Evolutionary conservation across 768 basidiomycete species (phyloP), one percentile per base, ranked within the genome.

Genomic region (Suillus clintonianus): DNA sequence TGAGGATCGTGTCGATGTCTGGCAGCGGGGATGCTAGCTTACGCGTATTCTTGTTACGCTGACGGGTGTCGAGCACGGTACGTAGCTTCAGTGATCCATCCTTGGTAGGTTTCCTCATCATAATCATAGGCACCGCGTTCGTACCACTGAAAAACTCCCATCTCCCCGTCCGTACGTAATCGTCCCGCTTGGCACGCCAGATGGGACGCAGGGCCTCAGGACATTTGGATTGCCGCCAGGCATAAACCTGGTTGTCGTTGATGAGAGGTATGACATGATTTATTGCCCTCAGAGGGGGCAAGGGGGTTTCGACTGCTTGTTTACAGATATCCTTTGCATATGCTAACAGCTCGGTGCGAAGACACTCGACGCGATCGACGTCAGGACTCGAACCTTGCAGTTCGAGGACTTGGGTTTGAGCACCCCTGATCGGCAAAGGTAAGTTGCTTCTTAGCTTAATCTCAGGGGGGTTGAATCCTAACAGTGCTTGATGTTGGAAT

Each of bases 241-340:
- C 65, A 55, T 81, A 80, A 0, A 70, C 51, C 57, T 73, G 72
- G 4, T 55, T 1, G 41, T 71, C 68, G 50, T 80, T 76, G 27
- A 74, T 74, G 1, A 80, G 47, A 0, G 76, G 76, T 3, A 81
- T 81, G 1, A 48, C 54, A 66, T 81, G 77, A 60, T 80, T 81
- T 24, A 81, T 77, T 0, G 50, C 75, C 0, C 78, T 57, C 0
- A 77, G 63, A 0, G 73, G 75, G 1, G 74, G 75, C 8, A 81
- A 54, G 0, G 69, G 70, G 0, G 74, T 78, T 10, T 79, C 75
- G n/a, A 57, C 64, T 0, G 69, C 72, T 5, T 65, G 59, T 53
- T 69, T 70, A 55, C 73, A 79, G 4, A 74, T 59, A 4, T 71
- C 69, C 27, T 60, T 41, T 0, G 76, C 69, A 61, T 78, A 73